Percentiles rank a stretch among this genome's conserved stretches.
phyloP scores from a whole-genome alignment of 306 rosid genomes.

The Citrullus colocynthis region DNA sequence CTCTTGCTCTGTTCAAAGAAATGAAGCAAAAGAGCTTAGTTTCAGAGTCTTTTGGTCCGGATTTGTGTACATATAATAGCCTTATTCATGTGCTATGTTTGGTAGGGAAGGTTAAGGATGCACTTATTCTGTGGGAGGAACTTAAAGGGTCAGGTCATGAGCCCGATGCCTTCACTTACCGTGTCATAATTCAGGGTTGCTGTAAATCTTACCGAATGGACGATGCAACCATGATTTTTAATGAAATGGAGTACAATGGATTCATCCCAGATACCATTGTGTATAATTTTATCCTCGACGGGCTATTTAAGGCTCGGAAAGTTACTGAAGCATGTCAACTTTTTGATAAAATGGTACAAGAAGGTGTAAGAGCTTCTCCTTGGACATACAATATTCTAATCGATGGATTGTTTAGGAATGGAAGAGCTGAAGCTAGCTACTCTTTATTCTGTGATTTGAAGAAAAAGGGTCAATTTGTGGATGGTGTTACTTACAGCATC shows the following conservation, averaged over 20 bases:
- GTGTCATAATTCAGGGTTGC: conserved; percentile 61
- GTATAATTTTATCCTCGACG: conserved; percentile 62
- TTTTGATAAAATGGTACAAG: conserved; percentile 76
- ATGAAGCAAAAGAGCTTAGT: conserved; percentile 37
- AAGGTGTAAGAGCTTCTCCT: conserved; percentile 55
- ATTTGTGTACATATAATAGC: conserved; percentile 68
- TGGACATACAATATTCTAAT: conserved; percentile 69
- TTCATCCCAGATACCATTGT: conserved; percentile 36
- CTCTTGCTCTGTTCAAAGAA: conserved; percentile 43
- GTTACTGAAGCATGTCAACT: conserved; percentile 54
- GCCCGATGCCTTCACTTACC: conserved; percentile 56
- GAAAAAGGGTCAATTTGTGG: conserved; percentile 79
- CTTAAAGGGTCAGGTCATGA: conserved; percentile 59
- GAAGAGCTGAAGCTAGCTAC: conserved; percentile 73
- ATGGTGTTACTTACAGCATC: conserved; percentile 69
- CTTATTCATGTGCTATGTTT: conserved; percentile 54
- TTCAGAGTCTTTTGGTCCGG: conserved; percentile 36
- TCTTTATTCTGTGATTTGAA: conserved; percentile 68
- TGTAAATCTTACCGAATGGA: conserved; percentile 42
- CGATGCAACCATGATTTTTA: conserved; percentile 46
- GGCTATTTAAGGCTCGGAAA: conserved; percentile 60
- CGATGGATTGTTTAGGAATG: conserved; percentile 72
- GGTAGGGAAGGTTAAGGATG: conserved; percentile 66
- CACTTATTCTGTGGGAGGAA: conserved; percentile 54
- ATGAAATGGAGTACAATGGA: conserved; percentile 56